Evolutionary conservation across 2,329 filamentous ascomycete species (phyloP).

Genomic region (Alternaria viburni): DNA sequence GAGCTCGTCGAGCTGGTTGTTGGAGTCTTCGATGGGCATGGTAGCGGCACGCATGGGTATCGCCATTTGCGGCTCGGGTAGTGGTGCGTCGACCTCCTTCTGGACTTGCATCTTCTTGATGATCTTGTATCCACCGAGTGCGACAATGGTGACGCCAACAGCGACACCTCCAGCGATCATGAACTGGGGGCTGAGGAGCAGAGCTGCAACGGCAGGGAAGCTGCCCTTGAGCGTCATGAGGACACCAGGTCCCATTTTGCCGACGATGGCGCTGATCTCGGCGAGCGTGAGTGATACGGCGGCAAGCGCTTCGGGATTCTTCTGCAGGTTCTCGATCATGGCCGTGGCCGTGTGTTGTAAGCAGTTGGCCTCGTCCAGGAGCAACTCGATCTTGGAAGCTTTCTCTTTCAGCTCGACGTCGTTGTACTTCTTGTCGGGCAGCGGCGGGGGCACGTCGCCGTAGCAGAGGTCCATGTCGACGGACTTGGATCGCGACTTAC

Average conservation of each 20-base stretch:
- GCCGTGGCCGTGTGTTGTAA: conserved; percentile 81
- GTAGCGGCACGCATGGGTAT: conserved; percentile 18
- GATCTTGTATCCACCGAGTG: conserved; percentile 96
- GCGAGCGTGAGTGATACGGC: conserved; percentile 91
- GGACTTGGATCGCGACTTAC: conserved; percentile 46
- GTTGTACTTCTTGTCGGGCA: conserved; percentile 58
- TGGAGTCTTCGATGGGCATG: conserved; percentile 18
- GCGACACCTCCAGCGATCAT: conserved; percentile 89
- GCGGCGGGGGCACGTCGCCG: conserved; percentile 77
- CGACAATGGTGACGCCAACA: conserved; percentile 91
- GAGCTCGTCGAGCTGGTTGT: conserved; percentile 60
- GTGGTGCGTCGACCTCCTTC: conserved; percentile 41
- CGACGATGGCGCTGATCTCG: conserved; percentile 82
- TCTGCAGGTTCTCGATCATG: conserved; percentile 80
- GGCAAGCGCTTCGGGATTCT: conserved; percentile 88
- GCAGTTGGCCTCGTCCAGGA: conserved; percentile 88
- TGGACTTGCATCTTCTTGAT: conserved; percentile 77
- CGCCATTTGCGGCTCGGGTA: conserved; percentile 9
- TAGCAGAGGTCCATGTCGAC: conserved; percentile 93
- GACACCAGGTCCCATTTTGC: conserved; percentile 84
- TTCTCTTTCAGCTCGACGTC: conserved; percentile 70
- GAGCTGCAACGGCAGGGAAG: conserved; percentile 83
- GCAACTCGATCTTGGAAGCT: conserved; percentile 73
- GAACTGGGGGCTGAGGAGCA: conserved; percentile 90
- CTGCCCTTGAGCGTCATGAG: conserved; percentile 76